phyloP scores from a whole-genome alignment of 1,284 basidiomycete species.

The Apiotrichum mycotoxinovorans region DNA sequence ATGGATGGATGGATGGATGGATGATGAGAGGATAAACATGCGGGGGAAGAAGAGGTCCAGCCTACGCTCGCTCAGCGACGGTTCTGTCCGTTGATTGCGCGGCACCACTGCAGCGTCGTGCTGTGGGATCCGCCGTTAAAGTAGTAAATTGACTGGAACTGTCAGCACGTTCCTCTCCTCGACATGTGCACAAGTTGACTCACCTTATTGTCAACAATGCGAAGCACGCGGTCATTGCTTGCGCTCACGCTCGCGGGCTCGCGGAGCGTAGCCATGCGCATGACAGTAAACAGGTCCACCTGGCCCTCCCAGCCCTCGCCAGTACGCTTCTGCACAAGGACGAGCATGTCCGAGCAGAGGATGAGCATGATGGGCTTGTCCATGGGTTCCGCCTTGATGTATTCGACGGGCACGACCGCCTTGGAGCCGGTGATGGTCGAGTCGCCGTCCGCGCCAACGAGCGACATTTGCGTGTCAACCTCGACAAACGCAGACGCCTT shows the following conservation, averaged over 20 bases:
- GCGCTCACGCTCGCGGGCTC: conserved; percentile 86
- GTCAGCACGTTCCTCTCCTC: conserved; percentile 55
- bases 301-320: conserved; percentile 64
- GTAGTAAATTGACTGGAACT: conserved; percentile 70
- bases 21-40: background rate
- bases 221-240: conserved; percentile 61
- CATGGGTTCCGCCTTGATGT: conserved; percentile 58
- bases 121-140: conserved; percentile 78
- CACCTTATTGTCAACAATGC: conserved; percentile 44
- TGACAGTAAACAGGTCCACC: conserved; percentile 87
- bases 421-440: conserved; percentile 49
- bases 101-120: conserved; percentile 80
- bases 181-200: conserved; percentile 37
- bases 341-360: conserved; percentile 74
- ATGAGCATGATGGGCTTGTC: conserved; percentile 44
- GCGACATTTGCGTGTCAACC: conserved; percentile 49
- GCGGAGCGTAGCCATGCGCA: conserved; percentile 82
- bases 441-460: conserved; percentile 31
- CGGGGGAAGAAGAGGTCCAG: background rate
- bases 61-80: conserved; percentile 7
- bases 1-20: background rate
- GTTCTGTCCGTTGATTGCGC: conserved; percentile 44
- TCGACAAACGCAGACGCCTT: conserved; percentile 82
- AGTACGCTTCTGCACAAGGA: conserved; percentile 72
- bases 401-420: conserved; percentile 79